Base-by-base conservation (phyloP, 495 filamentous ascomycete species). In the Penicillium bovifimosum region DNA sequence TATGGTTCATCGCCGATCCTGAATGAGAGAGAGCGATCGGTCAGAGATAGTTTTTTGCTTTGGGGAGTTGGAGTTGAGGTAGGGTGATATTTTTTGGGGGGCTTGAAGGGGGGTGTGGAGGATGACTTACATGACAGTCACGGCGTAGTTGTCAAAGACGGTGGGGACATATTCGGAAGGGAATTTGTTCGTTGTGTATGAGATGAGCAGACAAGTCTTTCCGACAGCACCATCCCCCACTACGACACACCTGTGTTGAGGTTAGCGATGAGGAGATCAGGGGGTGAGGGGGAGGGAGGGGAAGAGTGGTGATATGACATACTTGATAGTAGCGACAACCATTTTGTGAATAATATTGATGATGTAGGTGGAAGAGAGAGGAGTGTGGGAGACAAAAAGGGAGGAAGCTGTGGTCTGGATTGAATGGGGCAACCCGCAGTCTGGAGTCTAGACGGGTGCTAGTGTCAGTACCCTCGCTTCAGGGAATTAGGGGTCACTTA, bases 1-100 rank as follows among this genome's bases (percentile, higher is more conserved):
- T 98, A 97, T 20, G 93, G 93, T 72, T 98, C 93, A 71, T 98
- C 93, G 52, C 93, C 93, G 69, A 98, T 98, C 93, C 93, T 98
- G 55, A 9, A 50, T 36, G 56, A 42, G 55, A 4, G 6, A 32
- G 20, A 61, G 63, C 47, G 35, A 39, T 45, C 31, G 11, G 49
- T 69, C 53, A 68, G 56, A 31, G 16, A 4, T 48, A 14, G 27
- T 41, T 32, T 29, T 43, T 14, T 32, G 20, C 2, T 2, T 24
- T 24, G 29, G 26, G 2, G 26, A 24, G 20, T 24, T 24, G 29
- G 26, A 5, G 26, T 9, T 29, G 13, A 14, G 14, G 26, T 41
- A 13, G 17, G 11, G 18, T 29, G n/a, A 38, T 47, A 28, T 50
- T 56, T 47, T 56, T 47, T 38, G 32, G 18, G 0, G 32, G 18